Conservation (phyloP, 768 basidiomycete species). For the Kwoniella pini region DNA sequence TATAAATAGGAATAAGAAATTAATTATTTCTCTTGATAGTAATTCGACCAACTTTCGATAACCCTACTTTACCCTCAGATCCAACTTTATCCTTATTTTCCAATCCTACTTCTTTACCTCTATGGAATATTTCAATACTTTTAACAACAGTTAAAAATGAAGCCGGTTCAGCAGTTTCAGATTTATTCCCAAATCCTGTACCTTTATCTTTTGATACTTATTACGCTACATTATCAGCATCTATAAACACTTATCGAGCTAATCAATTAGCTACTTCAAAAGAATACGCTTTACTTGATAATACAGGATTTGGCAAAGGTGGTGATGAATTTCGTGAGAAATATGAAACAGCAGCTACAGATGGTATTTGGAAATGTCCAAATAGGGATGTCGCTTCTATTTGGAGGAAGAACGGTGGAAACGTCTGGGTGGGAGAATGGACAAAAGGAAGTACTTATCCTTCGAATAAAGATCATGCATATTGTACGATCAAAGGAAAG, state of each 20-base stretch:
- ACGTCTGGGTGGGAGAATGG: conserved; percentile 51
- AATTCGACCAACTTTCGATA: conserved; percentile 57
- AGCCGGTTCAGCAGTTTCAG: conserved; percentile 63
- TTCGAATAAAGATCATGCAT: conserved; percentile 27
- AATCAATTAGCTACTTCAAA: conserved; percentile 7
- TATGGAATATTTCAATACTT: conserved; percentile 63
- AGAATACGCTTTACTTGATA: conserved; percentile 26
- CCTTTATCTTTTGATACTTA: conserved; percentile 22
- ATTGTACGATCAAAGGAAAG: conserved; percentile 29
- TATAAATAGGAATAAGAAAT: too few relatives aligned
- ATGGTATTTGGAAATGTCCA: conserved; percentile 43
- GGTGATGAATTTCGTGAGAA: conserved; percentile 32
- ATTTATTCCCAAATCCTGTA: conserved; percentile 45
- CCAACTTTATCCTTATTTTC: conserved; percentile 59
- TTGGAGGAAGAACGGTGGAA: conserved; percentile 36
- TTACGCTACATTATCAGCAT: conserved; percentile 12
- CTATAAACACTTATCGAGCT: conserved; percentile 30
- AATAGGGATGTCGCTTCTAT: conserved; percentile 30
- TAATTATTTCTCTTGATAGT: conserved; percentile 35
- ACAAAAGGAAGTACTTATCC: conserved; percentile 36
- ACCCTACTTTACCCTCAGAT: conserved; percentile 62
- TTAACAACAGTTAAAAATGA: conserved; percentile 73
- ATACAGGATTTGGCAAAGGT: not conserved
- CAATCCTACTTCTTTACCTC: conserved; percentile 61
- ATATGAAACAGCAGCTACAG: conserved; percentile 36